A percentile compares a stretch with the other conserved stretches of the same genome.
Evolutionary conservation across 108 stramenopile genomes (phyloP).

Genomic region (Schizochytrium sp.): DNA sequence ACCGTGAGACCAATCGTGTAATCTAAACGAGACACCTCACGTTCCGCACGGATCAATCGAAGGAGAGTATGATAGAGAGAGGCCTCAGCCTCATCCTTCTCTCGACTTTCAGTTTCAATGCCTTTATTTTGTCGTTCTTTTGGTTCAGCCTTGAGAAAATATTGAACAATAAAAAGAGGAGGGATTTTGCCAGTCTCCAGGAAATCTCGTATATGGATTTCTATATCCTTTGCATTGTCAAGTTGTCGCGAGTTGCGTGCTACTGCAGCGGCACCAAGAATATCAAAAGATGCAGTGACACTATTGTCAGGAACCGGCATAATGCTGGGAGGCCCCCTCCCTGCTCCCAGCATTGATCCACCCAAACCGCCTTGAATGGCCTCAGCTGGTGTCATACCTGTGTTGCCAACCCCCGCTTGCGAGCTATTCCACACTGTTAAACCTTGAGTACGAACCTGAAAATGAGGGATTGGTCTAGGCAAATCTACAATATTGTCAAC

Average conservation of each 20-base stretch:
- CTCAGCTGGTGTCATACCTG: background rate
- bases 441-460: background rate
- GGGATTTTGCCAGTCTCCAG: constrained; percentile 41
- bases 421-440: background rate
- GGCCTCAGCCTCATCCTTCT: background rate
- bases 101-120: background rate
- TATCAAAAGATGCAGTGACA: background rate
- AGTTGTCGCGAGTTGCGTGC: background rate
- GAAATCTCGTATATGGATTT: constrained; percentile 41
- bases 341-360: too few species aligned
- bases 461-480: background rate
- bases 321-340: too few species aligned
- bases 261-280: background rate
- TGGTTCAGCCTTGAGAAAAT: constrained; percentile 49
- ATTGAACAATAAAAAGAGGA: constrained; percentile 45
- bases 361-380: too few species aligned
- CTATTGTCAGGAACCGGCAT: too few species aligned
- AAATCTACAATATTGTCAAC: background rate
- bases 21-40: constrained; percentile 29
- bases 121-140: background rate
- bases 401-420: background rate
- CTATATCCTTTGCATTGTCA: background rate
- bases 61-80: background rate
- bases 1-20: constrained; percentile 58
- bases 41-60: background rate